These are phyloP conservation scores for Eucalyptus pauciflora DNA, from an alignment of 345 rosid species.

Conservation along the genomic window DNA sequence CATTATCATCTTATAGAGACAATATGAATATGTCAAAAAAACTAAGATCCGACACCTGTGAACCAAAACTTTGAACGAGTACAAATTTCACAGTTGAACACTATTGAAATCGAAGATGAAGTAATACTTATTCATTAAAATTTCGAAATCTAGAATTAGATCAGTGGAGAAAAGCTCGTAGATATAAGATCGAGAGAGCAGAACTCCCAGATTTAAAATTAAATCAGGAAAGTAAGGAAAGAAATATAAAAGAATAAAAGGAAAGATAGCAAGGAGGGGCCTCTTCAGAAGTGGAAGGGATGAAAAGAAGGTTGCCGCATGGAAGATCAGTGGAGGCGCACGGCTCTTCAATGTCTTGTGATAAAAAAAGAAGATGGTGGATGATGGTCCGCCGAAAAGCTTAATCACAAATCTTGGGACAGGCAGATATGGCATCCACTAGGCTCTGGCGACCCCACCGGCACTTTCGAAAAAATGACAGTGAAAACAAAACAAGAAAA, in stretches of 20 bases:
- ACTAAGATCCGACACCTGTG: too few species aligned
- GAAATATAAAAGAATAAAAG: too few species aligned
- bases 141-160: too few species aligned
- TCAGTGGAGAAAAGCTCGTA: fast-evolving
- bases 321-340: conserved; percentile 45
- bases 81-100: not conserved
- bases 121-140: not conserved
- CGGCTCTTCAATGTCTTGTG: conserved; percentile 31
- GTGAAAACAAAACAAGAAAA: not conserved
- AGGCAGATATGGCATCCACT: not conserved
- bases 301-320: not conserved
- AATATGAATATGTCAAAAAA: too few species aligned
- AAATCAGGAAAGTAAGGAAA: not conserved
- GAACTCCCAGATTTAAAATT: fast-evolving
- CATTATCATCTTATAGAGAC: fast-evolving
- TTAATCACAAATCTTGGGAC: not conserved
- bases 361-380: not conserved
- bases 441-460: not conserved
- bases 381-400: not conserved
- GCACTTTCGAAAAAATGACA: not conserved
- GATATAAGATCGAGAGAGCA: not conserved
- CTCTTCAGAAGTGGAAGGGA: too few species aligned
- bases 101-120: not conserved
- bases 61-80: too few species aligned
- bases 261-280: not conserved